A percentile compares a stretch with the other conserved stretches of the same genome.
phyloP scores from a whole-genome alignment of 805 yeast species.

The Lachancea kluyveri region DNA sequence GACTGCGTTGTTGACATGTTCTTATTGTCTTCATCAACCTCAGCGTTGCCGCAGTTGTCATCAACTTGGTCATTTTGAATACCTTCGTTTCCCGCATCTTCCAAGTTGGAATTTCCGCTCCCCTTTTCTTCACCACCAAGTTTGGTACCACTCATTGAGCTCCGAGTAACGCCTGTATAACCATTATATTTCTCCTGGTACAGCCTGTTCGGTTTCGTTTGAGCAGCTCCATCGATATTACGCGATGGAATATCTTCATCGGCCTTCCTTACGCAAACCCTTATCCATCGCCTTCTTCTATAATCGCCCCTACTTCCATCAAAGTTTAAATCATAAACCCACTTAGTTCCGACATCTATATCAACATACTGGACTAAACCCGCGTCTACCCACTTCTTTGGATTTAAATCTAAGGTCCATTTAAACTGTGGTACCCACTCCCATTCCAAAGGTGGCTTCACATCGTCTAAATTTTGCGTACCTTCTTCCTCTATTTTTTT shows the following conservation, averaged over 20 bases:
- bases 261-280: conserved; percentile 31
- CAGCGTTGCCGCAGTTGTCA: background rate
- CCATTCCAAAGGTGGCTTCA: conserved; percentile 59
- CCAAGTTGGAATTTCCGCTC: conserved; percentile 1
- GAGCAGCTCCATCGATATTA: background rate
- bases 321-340: conserved; percentile 66
- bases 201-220: background rate
- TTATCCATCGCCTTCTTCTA: conserved; percentile 65
- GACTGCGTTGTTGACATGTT: background rate
- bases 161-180: conserved; percentile 3
- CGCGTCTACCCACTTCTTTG: conserved; percentile 54
- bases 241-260: background rate
- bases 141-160: conserved; percentile 1
- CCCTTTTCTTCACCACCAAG: background rate
- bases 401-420: conserved; percentile 66
- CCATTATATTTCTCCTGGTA: conserved; percentile 1
- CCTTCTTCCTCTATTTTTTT: conserved; percentile 15
- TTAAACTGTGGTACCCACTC: conserved; percentile 36
- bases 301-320: conserved; percentile 32
- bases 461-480: conserved; percentile 25
- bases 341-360: conserved; percentile 69
- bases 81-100: background rate
- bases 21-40: background rate
- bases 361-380: conserved; percentile 49
- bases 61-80: too few relatives aligned